These are phyloP conservation scores for Aeminium ludgeri DNA, from an alignment of 495 filamentous ascomycete species.

Conservation along the genomic window DNA sequence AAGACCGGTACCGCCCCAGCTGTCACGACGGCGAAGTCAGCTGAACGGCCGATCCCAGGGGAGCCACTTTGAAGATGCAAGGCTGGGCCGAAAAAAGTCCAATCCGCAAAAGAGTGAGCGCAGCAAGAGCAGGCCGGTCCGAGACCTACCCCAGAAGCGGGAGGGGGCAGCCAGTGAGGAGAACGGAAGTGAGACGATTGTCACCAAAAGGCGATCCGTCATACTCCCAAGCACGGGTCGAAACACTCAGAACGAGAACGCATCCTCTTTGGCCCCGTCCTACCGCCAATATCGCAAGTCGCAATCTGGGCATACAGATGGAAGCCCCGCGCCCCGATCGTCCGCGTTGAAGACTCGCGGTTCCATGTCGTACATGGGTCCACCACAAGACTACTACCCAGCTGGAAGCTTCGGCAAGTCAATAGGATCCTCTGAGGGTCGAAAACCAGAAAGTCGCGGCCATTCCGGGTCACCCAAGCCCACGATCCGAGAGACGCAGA, in stretches of 20 bases:
- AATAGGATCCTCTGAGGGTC: too few relatives aligned
- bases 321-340: slow-evolving; percentile 9
- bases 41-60: slow-evolving; percentile 7
- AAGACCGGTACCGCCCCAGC: neutral
- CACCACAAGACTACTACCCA: neutral
- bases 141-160: neutral
- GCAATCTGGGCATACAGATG: slow-evolving; percentile 10
- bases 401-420: too few relatives aligned
- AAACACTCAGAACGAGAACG: neutral
- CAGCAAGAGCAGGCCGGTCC: neutral
- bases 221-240: slow-evolving; percentile 1
- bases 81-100: slow-evolving; percentile 9
- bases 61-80: slow-evolving; percentile 15
- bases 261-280: neutral
- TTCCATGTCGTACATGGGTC: slow-evolving; percentile 2
- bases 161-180: neutral
- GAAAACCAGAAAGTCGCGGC: too few relatives aligned
- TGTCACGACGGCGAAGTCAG: slow-evolving; percentile 8
- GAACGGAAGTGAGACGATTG: slow-evolving; percentile 1
- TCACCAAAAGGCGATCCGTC: slow-evolving; percentile 10
- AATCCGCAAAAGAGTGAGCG: neutral
- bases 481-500: slow-evolving; percentile 6
- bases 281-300: slow-evolving; percentile 1
- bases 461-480: neutral
- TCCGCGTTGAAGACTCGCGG: neutral